These are phyloP conservation scores for Nitzschia sp. DNA, from an alignment of 108 stramenopile species.

Conservation along the genomic window DNA sequence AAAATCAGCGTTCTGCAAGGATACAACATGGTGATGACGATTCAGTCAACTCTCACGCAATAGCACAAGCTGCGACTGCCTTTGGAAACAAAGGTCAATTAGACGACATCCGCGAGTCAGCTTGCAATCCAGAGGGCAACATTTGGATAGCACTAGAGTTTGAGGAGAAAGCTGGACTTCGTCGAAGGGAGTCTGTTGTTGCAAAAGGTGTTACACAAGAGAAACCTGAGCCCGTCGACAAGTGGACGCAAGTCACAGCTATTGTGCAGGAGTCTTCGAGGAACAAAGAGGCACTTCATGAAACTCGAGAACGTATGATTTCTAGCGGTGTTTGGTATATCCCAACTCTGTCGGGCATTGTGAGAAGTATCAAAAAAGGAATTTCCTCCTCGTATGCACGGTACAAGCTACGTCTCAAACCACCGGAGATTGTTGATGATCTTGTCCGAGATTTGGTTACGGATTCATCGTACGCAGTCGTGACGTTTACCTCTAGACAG, in stretches of 20 bases:
- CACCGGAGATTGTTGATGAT: slow-evolving; percentile 37
- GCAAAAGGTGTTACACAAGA: background rate
- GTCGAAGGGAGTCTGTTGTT: slow-evolving; percentile 3
- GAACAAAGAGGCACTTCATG: slow-evolving; percentile 6
- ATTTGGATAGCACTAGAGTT: slow-evolving; percentile 22
- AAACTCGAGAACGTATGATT: slow-evolving; percentile 14
- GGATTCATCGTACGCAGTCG: slow-evolving; percentile 82
- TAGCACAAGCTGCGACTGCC: background rate
- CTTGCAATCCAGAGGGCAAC: slow-evolving; percentile 16
- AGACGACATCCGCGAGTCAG: background rate
- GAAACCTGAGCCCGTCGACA: slow-evolving; percentile 1
- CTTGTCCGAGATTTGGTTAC: slow-evolving; percentile 35
- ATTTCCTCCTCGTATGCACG: background rate
- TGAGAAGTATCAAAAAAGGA: background rate
- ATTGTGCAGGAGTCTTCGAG: slow-evolving; percentile 28
- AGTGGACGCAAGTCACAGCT: slow-evolving; percentile 28
- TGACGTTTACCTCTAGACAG: slow-evolving; percentile 85
- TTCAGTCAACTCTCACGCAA: slow-evolving; percentile 3
- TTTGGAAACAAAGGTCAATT: background rate
- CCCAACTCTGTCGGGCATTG: slow-evolving; percentile 13
- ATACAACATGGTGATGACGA: slow-evolving; percentile 4
- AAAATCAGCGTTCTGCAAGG: no score
- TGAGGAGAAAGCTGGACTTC: slow-evolving; percentile 33
- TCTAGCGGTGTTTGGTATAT: slow-evolving; percentile 24
- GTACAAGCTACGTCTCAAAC: slow-evolving; percentile 13